Evolutionary conservation across 169 alveolate genomes (phyloP).

Genomic region (Plasmodium cynomolgi): DNA sequence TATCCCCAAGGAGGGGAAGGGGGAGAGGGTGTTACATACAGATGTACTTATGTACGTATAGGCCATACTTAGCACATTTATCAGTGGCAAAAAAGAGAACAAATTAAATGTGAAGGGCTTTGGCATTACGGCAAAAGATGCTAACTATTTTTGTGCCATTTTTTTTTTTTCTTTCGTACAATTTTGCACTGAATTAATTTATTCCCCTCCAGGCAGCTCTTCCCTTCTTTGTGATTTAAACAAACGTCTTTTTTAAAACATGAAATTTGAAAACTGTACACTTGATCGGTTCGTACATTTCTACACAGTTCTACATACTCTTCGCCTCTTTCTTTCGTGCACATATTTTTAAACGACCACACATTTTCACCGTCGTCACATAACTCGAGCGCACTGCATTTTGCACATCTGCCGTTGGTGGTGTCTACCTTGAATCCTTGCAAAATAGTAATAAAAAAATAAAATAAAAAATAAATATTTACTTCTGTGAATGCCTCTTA

Average conservation of each 20-base stretch:
- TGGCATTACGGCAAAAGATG: not conserved
- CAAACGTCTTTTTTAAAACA: slow-evolving; percentile 66
- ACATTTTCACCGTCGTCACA: slow-evolving; percentile 30
- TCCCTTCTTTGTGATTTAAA: slow-evolving; percentile 14
- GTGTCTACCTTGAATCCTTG: slow-evolving; percentile 37
- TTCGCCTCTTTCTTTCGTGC: slow-evolving; percentile 21
- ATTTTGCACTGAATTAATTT: slow-evolving; percentile 71
- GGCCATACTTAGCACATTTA: not conserved
- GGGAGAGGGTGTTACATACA: not conserved
- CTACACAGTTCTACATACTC: slow-evolving; percentile 35
- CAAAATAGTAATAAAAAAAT: slow-evolving; percentile 9
- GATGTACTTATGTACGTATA: not conserved
- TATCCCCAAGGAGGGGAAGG: not conserved
- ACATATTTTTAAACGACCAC: slow-evolving; percentile 57
- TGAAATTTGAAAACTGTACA: slow-evolving; percentile 28
- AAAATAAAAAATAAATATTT: not conserved
- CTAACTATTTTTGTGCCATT: not conserved
- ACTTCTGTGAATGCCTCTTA: not conserved
- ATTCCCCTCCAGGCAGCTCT: slow-evolving; percentile 51
- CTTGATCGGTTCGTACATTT: not conserved
- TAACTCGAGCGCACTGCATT: slow-evolving; percentile 23
- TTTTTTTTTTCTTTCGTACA: slow-evolving; percentile 28
- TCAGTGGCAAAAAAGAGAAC: not conserved
- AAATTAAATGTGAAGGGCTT: not conserved
- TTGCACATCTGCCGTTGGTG: not conserved